A percentile compares a stretch with the other conserved stretches of the same genome.
phyloP scores from a whole-genome alignment of 129 eudicot genomes.

The Centaurea solstitialis region DNA sequence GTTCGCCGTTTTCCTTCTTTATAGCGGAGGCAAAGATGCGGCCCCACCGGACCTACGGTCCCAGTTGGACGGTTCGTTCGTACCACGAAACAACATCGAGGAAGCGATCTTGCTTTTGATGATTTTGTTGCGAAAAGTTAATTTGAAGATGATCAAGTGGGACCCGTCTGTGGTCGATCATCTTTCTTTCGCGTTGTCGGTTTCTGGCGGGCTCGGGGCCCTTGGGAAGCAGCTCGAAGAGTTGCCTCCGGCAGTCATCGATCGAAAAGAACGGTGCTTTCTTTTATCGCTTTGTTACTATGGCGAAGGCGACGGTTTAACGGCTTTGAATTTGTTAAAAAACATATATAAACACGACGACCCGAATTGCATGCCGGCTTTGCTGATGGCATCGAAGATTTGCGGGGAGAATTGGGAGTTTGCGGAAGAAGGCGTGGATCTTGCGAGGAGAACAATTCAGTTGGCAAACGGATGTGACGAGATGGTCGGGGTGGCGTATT shows the following conservation, averaged over 20 bases:
- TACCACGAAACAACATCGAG: conserved; percentile 75
- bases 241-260: conserved; percentile 63
- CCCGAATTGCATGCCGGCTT: conserved; percentile 47
- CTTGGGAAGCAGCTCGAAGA: conserved; percentile 69
- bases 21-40: conserved; percentile 71
- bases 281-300: conserved; percentile 73
- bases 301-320: conserved; percentile 61
- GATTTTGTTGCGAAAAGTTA: conserved; percentile 61
- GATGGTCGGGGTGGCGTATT: conserved; percentile 56
- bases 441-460: conserved; percentile 52
- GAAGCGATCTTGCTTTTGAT: conserved; percentile 83
- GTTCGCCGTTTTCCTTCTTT: conserved; percentile 83
- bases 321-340: conserved; percentile 60
- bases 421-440: conserved; percentile 58
- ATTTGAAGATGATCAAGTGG: conserved; percentile 67
- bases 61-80: conserved; percentile 68
- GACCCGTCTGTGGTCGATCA: conserved; percentile 89
- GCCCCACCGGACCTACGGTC: conserved; percentile 64
- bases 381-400: conserved; percentile 69
- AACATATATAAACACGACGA: conserved; percentile 53
- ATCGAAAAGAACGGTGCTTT: conserved; percentile 52
- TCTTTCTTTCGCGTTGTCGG: conserved; percentile 71
- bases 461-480: conserved; percentile 54
- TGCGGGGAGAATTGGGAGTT: conserved; percentile 44
- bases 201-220: conserved; percentile 55